A percentile compares a stretch with the other conserved stretches of the same genome.
Evolutionary conservation across 345 rosid genomes (phyloP).

Genomic region (Hibiscus tridactylites): DNA sequence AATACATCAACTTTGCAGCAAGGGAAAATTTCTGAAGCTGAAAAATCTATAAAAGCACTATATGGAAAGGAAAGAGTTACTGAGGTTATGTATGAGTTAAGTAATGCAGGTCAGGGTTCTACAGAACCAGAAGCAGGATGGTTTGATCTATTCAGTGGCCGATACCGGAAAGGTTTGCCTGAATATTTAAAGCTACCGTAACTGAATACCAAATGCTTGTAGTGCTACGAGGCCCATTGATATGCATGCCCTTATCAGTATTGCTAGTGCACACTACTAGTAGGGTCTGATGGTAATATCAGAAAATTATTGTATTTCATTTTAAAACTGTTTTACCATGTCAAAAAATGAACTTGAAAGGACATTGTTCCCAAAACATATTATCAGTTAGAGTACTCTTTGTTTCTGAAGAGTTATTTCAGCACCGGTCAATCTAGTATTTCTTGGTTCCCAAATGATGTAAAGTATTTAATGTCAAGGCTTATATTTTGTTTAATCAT

Average conservation of each 20-base stretch:
- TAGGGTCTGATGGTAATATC: neutral
- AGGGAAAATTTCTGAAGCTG: constrained; percentile 75
- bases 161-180: constrained; percentile 84
- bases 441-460: neutral
- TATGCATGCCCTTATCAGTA: neutral
- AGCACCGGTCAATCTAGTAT: neutral
- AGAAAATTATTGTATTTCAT: neutral
- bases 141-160: constrained; percentile 87
- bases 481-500: neutral
- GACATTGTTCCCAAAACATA: neutral
- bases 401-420: neutral
- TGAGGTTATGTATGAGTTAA: constrained; percentile 73
- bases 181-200: neutral
- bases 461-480: neutral
- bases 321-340: neutral
- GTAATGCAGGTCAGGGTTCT: constrained; percentile 55
- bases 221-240: neutral
- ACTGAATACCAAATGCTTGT: neutral
- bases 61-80: constrained; percentile 88
- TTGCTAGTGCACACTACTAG: neutral
- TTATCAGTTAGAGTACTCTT: neutral
- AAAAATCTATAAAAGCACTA: constrained; percentile 69
- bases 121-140: constrained; percentile 95
- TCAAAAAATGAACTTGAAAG: neutral
- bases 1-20: constrained; percentile 41